A percentile compares a stretch with the other conserved stretches of the same genome.
Evolutionary conservation across 352 stramenopile species (phyloP).

Genomic region (Pythium diclinum): DNA sequence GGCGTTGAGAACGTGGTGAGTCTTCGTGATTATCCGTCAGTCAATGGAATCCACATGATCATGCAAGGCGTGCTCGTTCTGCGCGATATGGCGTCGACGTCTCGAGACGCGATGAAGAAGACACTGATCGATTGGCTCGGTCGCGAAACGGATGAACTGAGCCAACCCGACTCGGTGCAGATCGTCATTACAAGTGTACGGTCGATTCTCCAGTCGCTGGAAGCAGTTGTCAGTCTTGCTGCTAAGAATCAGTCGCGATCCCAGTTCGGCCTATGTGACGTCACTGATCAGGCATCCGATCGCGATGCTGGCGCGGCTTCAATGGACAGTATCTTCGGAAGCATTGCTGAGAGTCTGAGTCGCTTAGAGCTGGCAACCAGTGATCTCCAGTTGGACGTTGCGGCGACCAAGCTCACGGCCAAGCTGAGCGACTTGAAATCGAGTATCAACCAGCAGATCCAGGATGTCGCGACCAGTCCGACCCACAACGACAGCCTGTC

Average conservation of each 20-base stretch:
- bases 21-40: neutral
- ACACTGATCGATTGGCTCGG: conserved; percentile 21
- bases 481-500: neutral
- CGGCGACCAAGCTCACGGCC: neutral
- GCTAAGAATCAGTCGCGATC: neutral
- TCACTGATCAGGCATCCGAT: too few species aligned
- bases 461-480: neutral
- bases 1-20: neutral
- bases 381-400: neutral
- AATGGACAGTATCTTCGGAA: neutral
- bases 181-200: neutral
- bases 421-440: neutral
- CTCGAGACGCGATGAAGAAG: conserved; percentile 56
- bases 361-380: neutral
- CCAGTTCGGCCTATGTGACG: neutral
- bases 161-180: neutral
- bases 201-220: neutral
- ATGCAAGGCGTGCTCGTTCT: conserved; percentile 20
- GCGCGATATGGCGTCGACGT: conserved; percentile 41
- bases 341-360: neutral
- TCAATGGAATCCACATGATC: neutral
- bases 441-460: neutral
- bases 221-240: neutral
- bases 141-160: neutral
- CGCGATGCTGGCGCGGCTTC: neutral